phyloP scores from a whole-genome alignment of 2,329 filamentous ascomycete genomes.

The Diaporthe citriasiana region DNA sequence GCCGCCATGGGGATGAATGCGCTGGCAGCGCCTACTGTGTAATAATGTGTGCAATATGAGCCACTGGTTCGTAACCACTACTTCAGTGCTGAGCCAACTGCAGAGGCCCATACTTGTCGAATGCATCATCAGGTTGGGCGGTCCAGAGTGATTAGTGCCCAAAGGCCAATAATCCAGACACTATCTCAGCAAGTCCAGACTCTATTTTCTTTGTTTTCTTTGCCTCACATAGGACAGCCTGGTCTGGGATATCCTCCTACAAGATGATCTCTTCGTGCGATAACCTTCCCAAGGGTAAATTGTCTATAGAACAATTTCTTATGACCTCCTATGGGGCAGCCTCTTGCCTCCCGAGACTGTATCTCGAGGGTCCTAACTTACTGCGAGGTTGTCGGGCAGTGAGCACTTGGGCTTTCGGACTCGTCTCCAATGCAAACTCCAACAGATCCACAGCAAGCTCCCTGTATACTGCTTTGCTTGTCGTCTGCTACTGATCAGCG shows the following conservation, averaged over 20 bases:
- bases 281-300: too few species aligned
- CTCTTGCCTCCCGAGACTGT: too few species aligned
- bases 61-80: conserved; percentile 22
- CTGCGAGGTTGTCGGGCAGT: neutral
- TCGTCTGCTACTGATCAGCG: neutral
- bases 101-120: neutral
- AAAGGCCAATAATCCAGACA: neutral
- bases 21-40: conserved; percentile 41
- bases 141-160: neutral
- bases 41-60: conserved; percentile 8
- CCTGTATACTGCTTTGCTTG: neutral
- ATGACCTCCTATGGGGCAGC: too few species aligned
- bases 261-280: neutral
- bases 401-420: too few species aligned
- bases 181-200: neutral
- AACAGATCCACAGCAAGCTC: neutral
- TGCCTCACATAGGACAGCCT: neutral
- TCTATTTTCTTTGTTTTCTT: neutral
- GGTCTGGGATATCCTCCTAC: neutral
- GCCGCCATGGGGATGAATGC: conserved; percentile 22
- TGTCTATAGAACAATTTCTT: too few species aligned
- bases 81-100: neutral
- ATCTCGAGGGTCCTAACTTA: too few species aligned
- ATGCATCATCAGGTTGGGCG: neutral
- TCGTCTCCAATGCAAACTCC: neutral